Conservation (phyloP, 2,329 filamentous ascomycete genomes). For the Aspergillus clavatus region DNA sequence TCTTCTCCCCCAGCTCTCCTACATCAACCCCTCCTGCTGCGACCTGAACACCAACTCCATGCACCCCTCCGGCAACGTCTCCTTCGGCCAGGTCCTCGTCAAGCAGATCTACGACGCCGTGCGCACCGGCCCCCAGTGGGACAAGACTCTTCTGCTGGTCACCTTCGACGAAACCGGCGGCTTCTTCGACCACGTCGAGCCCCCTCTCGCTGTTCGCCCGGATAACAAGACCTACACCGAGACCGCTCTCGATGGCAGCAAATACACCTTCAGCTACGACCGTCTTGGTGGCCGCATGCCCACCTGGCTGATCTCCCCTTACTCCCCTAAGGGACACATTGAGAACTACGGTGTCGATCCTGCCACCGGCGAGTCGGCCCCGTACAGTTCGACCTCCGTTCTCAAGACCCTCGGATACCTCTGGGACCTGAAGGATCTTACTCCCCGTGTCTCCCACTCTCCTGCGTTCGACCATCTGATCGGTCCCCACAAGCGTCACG, state of each 20-base stretch:
- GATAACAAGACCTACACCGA: constrained; percentile 35
- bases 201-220: constrained; percentile 29
- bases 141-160: constrained; percentile 31
- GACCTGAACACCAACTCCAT: constrained; percentile 30
- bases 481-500: constrained; percentile 2
- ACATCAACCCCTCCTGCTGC: constrained; percentile 40
- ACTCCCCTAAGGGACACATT: constrained; percentile 19
- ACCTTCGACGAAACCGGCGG: constrained; percentile 37
- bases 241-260: constrained; percentile 20
- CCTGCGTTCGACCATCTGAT: constrained; percentile 30
- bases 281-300: constrained; percentile 28
- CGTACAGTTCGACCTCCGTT: constrained; percentile 28
- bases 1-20: constrained; percentile 31
- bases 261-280: constrained; percentile 26
- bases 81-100: constrained; percentile 33
- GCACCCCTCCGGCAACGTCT: constrained; percentile 27
- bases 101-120: constrained; percentile 36
- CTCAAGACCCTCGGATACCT: constrained; percentile 29
- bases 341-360: constrained; percentile 28
- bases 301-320: constrained; percentile 29
- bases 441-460: constrained; percentile 26
- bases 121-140: constrained; percentile 33
- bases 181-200: constrained; percentile 35
- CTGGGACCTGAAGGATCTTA: constrained; percentile 28
- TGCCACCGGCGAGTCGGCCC: constrained; percentile 19